Conservation (phyloP, 2,329 filamentous ascomycete genomes). For the Colletotrichum tamarilloi region DNA sequence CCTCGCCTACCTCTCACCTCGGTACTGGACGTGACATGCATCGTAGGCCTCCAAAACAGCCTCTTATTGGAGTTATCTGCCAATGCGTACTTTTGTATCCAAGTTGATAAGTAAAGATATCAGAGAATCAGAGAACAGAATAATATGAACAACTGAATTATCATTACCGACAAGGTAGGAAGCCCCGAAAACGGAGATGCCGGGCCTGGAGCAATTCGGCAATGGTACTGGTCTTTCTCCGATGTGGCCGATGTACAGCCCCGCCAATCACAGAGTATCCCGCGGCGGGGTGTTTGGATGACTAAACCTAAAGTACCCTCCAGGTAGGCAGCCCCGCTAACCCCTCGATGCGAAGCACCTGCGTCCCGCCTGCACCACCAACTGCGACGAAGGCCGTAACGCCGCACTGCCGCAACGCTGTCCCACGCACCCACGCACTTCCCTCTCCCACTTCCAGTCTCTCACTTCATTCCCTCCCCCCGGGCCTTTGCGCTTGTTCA, state of each 20-base stretch:
- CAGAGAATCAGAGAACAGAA: not conserved
- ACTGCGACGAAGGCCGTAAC: not conserved
- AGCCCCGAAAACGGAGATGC: constrained; percentile 18
- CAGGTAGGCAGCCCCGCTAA: constrained; percentile 7
- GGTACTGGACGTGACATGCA: not conserved
- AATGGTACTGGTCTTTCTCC: constrained; percentile 15
- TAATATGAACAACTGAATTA: not conserved
- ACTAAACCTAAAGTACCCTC: not conserved
- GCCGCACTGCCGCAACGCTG: not conserved
- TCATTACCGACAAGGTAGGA: not conserved
- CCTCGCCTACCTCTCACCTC: not conserved
- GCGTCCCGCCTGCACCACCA: not conserved
- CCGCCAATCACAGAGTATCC: constrained; percentile 12
- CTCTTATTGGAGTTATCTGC: not conserved
- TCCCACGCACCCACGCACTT: not conserved
- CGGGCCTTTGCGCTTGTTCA: too few relatives aligned
- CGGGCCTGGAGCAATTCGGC: constrained; percentile 11
- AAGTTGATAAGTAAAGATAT: not conserved
- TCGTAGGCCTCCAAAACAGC: not conserved
- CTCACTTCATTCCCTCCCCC: too few relatives aligned
- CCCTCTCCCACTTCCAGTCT: not conserved
- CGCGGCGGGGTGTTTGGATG: not conserved
- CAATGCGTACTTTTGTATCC: not conserved
- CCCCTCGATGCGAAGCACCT: constrained; percentile 28
- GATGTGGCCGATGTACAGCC: not conserved